Conservation (phyloP, 495 filamentous ascomycete genomes). For the Clavariopsis aquatica region DNA sequence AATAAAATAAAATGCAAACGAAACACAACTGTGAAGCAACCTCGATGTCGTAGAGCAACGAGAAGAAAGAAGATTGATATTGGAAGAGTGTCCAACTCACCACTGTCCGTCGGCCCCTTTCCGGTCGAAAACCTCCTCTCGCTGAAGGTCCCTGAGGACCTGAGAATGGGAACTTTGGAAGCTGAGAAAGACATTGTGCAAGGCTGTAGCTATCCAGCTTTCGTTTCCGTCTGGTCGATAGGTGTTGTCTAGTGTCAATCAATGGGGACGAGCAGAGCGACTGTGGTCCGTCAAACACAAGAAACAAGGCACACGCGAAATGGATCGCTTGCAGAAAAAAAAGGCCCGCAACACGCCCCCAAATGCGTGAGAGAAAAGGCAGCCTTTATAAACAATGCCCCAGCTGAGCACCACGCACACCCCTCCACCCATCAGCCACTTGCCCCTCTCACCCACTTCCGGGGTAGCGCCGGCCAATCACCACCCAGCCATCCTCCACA, state of each 20-base stretch:
- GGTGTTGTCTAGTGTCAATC: too few species aligned
- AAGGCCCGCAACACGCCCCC: too few species aligned
- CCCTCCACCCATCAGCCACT: slow-evolving; percentile 5
- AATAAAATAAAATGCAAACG: too few species aligned
- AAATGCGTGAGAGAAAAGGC: background rate
- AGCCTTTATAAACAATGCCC: background rate
- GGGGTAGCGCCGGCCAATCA: background rate
- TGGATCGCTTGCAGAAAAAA: too few species aligned
- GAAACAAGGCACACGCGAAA: too few species aligned
- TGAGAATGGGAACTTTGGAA: slow-evolving; percentile 17
- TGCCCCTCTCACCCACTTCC: background rate
- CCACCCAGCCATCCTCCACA: background rate
- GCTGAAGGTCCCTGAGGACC: slow-evolving; percentile 19
- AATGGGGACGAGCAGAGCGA: too few species aligned
- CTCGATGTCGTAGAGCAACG: too few species aligned
- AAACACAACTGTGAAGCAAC: too few species aligned
- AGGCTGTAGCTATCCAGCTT: too few species aligned
- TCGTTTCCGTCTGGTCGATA: too few species aligned
- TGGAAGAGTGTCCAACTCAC: slow-evolving; percentile 21
- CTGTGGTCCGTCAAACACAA: too few species aligned
- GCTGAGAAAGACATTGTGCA: slow-evolving; percentile 36
- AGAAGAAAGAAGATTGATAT: background rate
- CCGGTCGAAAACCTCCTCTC: slow-evolving; percentile 37
- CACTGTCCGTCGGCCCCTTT: slow-evolving; percentile 39
- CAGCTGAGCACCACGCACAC: slow-evolving; percentile 6